Conservation (phyloP, 495 filamentous ascomycete species). For the Antarctomyces pellizariae region DNA sequence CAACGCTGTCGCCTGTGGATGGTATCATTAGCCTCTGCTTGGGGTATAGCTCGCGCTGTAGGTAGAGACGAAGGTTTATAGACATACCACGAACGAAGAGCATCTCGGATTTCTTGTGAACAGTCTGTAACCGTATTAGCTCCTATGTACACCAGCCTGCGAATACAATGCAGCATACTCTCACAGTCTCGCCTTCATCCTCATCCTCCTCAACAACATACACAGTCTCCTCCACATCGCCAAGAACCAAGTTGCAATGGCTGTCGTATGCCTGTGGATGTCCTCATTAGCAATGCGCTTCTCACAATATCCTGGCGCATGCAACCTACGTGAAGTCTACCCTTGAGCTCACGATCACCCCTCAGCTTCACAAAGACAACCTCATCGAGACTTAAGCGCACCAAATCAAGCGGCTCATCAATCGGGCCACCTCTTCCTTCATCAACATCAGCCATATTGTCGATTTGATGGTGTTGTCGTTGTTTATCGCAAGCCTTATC, state of each 20-base stretch:
- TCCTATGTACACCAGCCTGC: conserved; percentile 1
- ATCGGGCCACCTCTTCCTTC: conserved; percentile 38
- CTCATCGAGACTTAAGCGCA: conserved; percentile 82
- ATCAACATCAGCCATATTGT: conserved; percentile 46
- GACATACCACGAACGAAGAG: conserved; percentile 84
- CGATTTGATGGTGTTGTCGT: not conserved
- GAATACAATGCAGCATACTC: conserved; percentile 7
- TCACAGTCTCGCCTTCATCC: conserved; percentile 22
- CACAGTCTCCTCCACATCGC: conserved; percentile 92
- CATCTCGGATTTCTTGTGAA: conserved; percentile 95
- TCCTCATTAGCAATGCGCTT: conserved; percentile 4
- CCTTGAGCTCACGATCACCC: conserved; percentile 88
- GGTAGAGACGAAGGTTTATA: conserved; percentile 1
- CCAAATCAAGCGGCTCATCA: conserved; percentile 81
- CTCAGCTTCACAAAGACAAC: conserved; percentile 91
- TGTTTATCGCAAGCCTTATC: not conserved
- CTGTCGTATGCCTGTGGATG: conserved; percentile 71
- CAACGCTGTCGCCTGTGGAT: conserved; percentile 71
- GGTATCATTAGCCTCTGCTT: conserved; percentile 14
- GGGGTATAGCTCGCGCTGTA: not conserved
- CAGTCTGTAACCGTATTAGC: conserved; percentile 31
- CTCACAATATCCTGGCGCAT: not conserved
- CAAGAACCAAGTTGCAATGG: conserved; percentile 94
- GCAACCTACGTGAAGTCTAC: conserved; percentile 61
- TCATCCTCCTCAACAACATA: conserved; percentile 83